Conservation (phyloP, 2,329 filamentous ascomycete genomes). For the Pseudogymnoascus sp. region DNA sequence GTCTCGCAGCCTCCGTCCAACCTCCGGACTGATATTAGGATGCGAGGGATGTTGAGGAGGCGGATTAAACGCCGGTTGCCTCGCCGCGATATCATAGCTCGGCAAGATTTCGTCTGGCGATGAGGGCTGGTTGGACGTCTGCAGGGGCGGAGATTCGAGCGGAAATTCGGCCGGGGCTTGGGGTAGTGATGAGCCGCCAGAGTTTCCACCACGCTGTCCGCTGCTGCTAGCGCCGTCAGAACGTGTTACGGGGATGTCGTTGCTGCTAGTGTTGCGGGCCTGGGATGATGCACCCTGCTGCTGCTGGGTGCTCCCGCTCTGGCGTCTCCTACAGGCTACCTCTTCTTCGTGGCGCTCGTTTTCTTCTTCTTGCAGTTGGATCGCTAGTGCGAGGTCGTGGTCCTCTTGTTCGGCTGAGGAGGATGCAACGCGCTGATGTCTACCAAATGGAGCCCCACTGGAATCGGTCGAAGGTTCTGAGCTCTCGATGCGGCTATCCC, state of each 20-base stretch:
- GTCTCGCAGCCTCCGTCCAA: slow-evolving; percentile 17
- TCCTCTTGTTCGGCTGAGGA: slow-evolving; percentile 63
- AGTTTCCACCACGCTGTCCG: slow-evolving; percentile 15
- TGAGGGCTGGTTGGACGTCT: not conserved
- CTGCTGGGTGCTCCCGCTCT: slow-evolving; percentile 62
- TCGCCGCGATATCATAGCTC: slow-evolving; percentile 59
- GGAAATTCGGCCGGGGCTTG: slow-evolving; percentile 30
- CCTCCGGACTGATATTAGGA: slow-evolving; percentile 28
- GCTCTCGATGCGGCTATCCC: slow-evolving; percentile 34
- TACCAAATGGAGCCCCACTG: not conserved
- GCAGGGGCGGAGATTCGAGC: not conserved
- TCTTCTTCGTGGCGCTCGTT: slow-evolving; percentile 65
- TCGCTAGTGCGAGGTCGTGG: slow-evolving; percentile 73
- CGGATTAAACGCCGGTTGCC: slow-evolving; percentile 48
- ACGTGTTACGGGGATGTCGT: slow-evolving; percentile 28
- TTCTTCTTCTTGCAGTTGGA: slow-evolving; percentile 93
- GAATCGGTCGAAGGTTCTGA: not conserved
- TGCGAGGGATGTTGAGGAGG: slow-evolving; percentile 41
- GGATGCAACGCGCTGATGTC: slow-evolving; percentile 9
- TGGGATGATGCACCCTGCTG: slow-evolving; percentile 44
- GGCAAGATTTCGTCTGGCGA: slow-evolving; percentile 50
- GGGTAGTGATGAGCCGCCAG: slow-evolving; percentile 20
- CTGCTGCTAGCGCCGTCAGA: slow-evolving; percentile 25
- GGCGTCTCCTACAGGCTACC: slow-evolving; percentile 56
- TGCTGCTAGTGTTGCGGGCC: slow-evolving; percentile 16